Conservation (phyloP, 1,284 basidiomycete genomes). For the Mycosarcoma maydis region DNA sequence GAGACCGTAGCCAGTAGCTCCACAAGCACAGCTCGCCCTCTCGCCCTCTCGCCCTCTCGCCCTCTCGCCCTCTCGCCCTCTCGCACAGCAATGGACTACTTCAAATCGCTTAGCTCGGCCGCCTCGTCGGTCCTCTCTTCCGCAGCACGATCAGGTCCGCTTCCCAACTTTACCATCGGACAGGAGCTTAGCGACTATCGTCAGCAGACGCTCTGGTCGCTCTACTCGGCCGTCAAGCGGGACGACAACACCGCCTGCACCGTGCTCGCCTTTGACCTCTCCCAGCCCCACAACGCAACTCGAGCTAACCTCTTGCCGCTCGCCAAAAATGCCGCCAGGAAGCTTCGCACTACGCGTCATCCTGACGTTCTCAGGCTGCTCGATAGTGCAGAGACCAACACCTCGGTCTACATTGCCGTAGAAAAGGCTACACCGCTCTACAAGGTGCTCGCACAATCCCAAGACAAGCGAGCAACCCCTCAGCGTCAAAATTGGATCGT, state of each 20-base stretch:
- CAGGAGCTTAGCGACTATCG: slow-evolving; percentile 77
- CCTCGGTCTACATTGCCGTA: slow-evolving; percentile 89
- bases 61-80: too few species aligned
- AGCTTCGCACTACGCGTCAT: slow-evolving; percentile 89
- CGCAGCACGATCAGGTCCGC: slow-evolving; percentile 77
- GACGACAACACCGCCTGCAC: slow-evolving; percentile 77
- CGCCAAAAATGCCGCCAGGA: slow-evolving; percentile 89
- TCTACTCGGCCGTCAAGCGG: slow-evolving; percentile 83
- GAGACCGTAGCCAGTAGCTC: too few species aligned
- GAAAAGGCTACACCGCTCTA: slow-evolving; percentile 86
- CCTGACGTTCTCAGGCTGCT: slow-evolving; percentile 95
- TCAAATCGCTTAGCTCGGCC: slow-evolving; percentile 83
- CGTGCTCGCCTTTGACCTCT: slow-evolving; percentile 59
- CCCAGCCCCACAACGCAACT: slow-evolving; percentile 47
- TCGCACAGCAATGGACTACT: slow-evolving; percentile 83
- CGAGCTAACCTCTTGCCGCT: slow-evolving; percentile 70
- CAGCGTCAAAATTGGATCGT: slow-evolving; percentile 80
- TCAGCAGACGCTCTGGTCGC: slow-evolving; percentile 78
- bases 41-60: too few species aligned
- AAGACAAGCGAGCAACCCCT: slow-evolving; percentile 69
- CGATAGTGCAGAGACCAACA: slow-evolving; percentile 83
- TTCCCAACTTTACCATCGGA: slow-evolving; percentile 87
- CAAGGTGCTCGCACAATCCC: slow-evolving; percentile 70
- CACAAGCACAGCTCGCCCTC: too few species aligned
- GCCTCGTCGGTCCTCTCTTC: slow-evolving; percentile 86